Percentiles rank a stretch among this genome's conserved stretches.
Conservation (phyloP, 257 asterid genomes). For the Solanum appendiculatum region DNA sequence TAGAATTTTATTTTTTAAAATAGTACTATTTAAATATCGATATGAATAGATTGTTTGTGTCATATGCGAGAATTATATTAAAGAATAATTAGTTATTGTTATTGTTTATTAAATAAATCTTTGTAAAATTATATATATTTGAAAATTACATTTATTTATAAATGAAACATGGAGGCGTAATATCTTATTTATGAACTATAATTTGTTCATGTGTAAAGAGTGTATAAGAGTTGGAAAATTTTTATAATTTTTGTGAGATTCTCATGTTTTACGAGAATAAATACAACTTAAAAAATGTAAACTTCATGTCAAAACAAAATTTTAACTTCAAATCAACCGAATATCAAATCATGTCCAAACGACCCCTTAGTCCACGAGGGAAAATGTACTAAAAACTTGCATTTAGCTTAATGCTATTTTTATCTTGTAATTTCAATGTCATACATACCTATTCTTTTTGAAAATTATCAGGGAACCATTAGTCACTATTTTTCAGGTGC, state of each 20-base stretch:
- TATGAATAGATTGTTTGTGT: fast-evolving
- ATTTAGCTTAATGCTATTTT: background rate
- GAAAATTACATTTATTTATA: background rate
- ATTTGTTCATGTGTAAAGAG: background rate
- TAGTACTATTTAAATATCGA: background rate
- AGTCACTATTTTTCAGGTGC: background rate
- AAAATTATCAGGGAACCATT: no score
- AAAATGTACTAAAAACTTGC: background rate
- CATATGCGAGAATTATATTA: background rate
- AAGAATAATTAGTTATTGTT: no score
- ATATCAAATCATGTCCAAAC: background rate
- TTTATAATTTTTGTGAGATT: no score
- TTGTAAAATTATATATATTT: no score
- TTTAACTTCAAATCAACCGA: background rate
- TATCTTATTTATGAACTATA: background rate
- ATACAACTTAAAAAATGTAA: no score
- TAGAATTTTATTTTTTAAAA: background rate
- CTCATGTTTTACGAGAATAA: background rate
- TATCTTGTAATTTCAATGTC: background rate
- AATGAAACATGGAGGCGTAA: background rate
- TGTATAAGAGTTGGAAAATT: background rate
- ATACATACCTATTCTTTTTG: background rate
- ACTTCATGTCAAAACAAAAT: fast-evolving
- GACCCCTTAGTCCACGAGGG: fast-evolving
- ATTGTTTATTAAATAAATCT: no score